Evolutionary conservation across 2,329 filamentous ascomycete genomes (phyloP), one percentile per base, ranked within the genome.

Genomic region (Paracamarosporium sp.): DNA sequence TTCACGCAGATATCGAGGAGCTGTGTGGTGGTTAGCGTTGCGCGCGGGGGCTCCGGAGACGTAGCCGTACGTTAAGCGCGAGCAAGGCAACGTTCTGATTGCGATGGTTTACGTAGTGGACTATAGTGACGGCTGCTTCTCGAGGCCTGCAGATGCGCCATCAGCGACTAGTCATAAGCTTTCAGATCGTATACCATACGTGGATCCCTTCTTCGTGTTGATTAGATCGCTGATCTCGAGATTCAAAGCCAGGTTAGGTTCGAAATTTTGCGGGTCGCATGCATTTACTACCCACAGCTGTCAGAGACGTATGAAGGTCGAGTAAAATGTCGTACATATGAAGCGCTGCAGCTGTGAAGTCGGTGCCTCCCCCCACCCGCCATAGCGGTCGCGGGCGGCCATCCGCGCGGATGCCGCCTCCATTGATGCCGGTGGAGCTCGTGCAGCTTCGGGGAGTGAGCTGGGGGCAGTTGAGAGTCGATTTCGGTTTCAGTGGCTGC

Each of bases 1-100:
- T 99, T 99, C 79, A 98, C 95, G 79, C 95, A 98, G 63, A 98
- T 98, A 77, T 99, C 95, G 74, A 99, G 91, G 66, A 99, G 87
- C 81, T 89, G 70, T 56, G 31, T 28, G 2, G 43, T 46, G 51
- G 74, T 76, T 53, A 76, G 69, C 61, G 51, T 59, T 52, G 40
- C 12, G 50, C 22, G 33, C 24, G 22, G 36, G 38, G 12, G 46
- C 48, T 62, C 50, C 61, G 64, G 60, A 52, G 54, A 54, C 47
- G 55, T 47, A 51, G 50, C 76, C 82, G 62, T 82, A 87, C 85
- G 70, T 83, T 89, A 72, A 98, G 85, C 58, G 95, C 94, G 57
- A 98, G 85, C 65, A 99, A 82, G 60, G 93, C 90, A 66, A 99
- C 92, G 78, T 97, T 98, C 59, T 93, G 91, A 76, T 98, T 99